Base-by-base conservation (phyloP, 2,329 filamentous ascomycete genomes). In the Nothopassalora personata region DNA sequence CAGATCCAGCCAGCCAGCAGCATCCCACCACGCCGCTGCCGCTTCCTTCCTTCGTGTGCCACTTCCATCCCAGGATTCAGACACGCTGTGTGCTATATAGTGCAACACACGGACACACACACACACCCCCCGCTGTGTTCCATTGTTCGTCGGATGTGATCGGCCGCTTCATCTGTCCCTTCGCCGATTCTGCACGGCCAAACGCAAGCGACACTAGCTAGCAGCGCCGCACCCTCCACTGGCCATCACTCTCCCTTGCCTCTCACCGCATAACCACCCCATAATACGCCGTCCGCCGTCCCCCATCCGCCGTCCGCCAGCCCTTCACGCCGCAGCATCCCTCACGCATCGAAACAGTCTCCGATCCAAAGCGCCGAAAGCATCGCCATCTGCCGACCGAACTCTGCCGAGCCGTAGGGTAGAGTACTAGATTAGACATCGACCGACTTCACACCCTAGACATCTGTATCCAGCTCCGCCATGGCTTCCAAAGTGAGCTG, bases 401-500 rank as follows among this genome's bases (percentile, higher is more conserved):
- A n/a, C 36, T 23, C 23, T 39, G 50, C 47, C 56, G 54, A 53
- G 39, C 23, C 18, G 39, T 18, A 43, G 13, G 39, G 39, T 18
- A 43, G 13, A 13, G 39, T 18, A 43, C 56, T 48, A 56, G 52
- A 28, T 23, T 23, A 45, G 10, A 28, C 46, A 33, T 51, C 36
- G 33, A 54, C 51, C 50, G 39, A 58, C 56, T 19, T 46, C 19
- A 53, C 58, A 33, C 28, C 33, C 36, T 4, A 27, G 27, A 19
- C 53, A 34, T 30, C 30, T 2, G 28, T 34, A 50, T n/a, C 19
- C 46, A 33, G 34, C 56, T 64, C 60, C 60, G 60, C 62, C 63
- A 71, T 72, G 70, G 69, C 70, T 60, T 72, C 70, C 60, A 72
- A 72, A 68, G 70, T 72, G 64, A 61, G 66, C 63, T 47, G 53